Base-by-base conservation (phyloP, 768 basidiomycete species). In the Psilocybe cubensis region DNA sequence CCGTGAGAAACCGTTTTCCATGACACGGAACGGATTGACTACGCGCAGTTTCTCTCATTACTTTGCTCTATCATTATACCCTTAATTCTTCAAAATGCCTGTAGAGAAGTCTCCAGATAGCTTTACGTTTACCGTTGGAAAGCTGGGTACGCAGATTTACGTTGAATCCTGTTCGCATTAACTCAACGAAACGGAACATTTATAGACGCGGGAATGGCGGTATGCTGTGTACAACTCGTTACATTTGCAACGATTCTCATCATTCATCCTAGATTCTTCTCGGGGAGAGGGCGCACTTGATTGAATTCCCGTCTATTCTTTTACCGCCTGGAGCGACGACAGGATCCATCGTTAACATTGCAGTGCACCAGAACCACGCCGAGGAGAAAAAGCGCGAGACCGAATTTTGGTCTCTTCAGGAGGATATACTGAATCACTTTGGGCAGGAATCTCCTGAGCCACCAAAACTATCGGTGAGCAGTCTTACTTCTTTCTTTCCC, bases 291-390 rank as follows among this genome's bases (percentile, higher is more conserved):
- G 96, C 96, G 17, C 96, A 98, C 68, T 82, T 98, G 31, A 96
- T 99, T 65, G 96, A 99, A 73, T 99, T 98, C 72, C 97, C 97
- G 1, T 98, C 97, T 0, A 81, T 99, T 35, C 83, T 98, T 1
- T 79, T 98, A 6, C 97, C 97, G 1, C 92, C 95, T 0, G 96
- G 96, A 12, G 88, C 94, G 1, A 87, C 90, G 8, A 86, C 96
- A 0, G 97, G 97, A 4, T 97, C 94, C 18, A 98, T 99, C 63
- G 93, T 99, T 64, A 97, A 94, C 70, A 98, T 98, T 72, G 87
- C 95, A 2, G 96, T 98, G 12, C 85, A 92, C 67, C 89, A 94
- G 61, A 97, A 99, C 69, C 73, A 85, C 28, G 69, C 79, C 0
- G 95, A 96, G 65, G 97, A 99, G 71, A 84, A 87, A 63, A 83